A percentile compares a stretch with the other conserved stretches of the same genome.
Conservation (phyloP, 257 asterid genomes). For the Perilla frutescens region DNA sequence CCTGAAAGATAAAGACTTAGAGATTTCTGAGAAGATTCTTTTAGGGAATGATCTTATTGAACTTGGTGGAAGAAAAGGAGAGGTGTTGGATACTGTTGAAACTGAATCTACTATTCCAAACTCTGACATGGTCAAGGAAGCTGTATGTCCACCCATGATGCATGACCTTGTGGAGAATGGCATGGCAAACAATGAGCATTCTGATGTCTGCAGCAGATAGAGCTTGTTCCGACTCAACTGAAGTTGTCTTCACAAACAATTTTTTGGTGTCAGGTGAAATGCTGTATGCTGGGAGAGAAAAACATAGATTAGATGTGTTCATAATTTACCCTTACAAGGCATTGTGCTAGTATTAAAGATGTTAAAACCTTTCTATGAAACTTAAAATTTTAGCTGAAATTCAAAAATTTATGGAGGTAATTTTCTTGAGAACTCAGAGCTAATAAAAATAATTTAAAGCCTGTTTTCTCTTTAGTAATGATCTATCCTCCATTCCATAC, state of each 20-base stretch:
- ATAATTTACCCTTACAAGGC: slow-evolving; percentile 42
- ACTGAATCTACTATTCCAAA: slow-evolving; percentile 35
- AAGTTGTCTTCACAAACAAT: slow-evolving; percentile 37
- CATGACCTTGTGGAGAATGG: slow-evolving; percentile 47
- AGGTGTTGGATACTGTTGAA: slow-evolving; percentile 38
- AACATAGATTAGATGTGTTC: slow-evolving; percentile 49
- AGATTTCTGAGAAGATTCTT: slow-evolving; percentile 35
- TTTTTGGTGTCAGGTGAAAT: slow-evolving; percentile 44
- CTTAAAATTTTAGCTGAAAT: slow-evolving; percentile 43
- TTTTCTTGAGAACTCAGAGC: slow-evolving; percentile 33
- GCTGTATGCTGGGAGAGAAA: slow-evolving; percentile 50
- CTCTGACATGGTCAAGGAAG: slow-evolving; percentile 35
- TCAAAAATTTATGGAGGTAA: slow-evolving; percentile 30
- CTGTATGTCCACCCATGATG: slow-evolving; percentile 37
- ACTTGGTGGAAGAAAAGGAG: slow-evolving; percentile 34
- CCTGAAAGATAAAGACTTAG: slow-evolving; percentile 39
- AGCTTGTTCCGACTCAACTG: slow-evolving; percentile 41
- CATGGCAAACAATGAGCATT: slow-evolving; percentile 37
- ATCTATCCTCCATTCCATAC: slow-evolving; percentile 17
- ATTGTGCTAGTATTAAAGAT: slow-evolving; percentile 46
- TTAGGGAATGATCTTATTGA: slow-evolving; percentile 38
- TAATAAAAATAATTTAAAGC: slow-evolving; percentile 18
- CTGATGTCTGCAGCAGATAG: slow-evolving; percentile 43
- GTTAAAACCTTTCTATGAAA: slow-evolving; percentile 38
- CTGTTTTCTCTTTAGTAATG: slow-evolving; percentile 28